Base-by-base conservation (phyloP, 169 alveolate species). In the Plasmodium vinckei region DNA sequence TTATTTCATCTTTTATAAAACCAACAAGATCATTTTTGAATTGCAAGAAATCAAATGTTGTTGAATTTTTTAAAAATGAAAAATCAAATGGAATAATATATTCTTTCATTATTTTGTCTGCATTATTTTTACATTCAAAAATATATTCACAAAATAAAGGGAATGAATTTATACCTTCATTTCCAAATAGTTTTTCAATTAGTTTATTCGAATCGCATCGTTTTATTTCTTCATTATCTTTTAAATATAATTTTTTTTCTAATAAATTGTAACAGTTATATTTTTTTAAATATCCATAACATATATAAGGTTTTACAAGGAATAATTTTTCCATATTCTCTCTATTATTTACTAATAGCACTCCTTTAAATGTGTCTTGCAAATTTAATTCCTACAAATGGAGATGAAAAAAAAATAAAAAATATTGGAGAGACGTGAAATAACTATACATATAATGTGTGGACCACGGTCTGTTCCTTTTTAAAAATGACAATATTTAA, bases 241-340 rank as follows among this genome's bases (percentile, higher is more conserved):
- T 79, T 79, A 79, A 33, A 51, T 51, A 79, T 39, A 79, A 67
- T 54, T 57, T 79, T 25, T 79, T 79, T 47, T 79, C 89, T 63
- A 79, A 17, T 25, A 79, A 49, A 65, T 56, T 79, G 59, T 65
- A 79, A 46, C 42, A 64, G 53, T 65, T 79, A 23, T 79, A 79
- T 57, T 79, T 79, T 65, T 79, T 59, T 53, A 79, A 53, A 59
- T 79, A 79, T 7, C 89, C 89, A 79, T 79, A 79, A 56, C 79
- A 79, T 39, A 79, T 39, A 59, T 65, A 79, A 6, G 70, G 82
- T 21, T 51, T 79, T 59, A 79, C 64, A 9, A 79, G 70, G 23
- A 65, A 79, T 12, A 79, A 13, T 0, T 64, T 65, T 65, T 67
- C 51, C 89, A 79, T 79, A 47, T 79, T 79, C 39, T 23, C 42